Conservation (phyloP, 2,329 filamentous ascomycete genomes). For the Colletotrichum agaves region DNA sequence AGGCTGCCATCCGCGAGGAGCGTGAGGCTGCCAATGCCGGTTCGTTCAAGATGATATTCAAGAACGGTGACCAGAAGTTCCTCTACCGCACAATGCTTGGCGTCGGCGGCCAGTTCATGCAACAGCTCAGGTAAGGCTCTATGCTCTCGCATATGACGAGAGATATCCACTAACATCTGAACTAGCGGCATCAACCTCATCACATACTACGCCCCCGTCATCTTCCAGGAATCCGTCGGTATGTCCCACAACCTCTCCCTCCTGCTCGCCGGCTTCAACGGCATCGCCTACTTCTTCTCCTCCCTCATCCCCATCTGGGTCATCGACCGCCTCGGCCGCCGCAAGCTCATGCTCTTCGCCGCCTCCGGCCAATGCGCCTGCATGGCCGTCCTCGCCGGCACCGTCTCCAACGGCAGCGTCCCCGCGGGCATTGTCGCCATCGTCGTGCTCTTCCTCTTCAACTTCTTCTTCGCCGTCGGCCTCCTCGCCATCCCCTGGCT, state of each 20-base stretch:
- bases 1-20: constrained; percentile 53
- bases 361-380: constrained; percentile 50
- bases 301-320: constrained; percentile 48
- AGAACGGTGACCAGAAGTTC: constrained; percentile 55
- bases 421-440: constrained; percentile 54
- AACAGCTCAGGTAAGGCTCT: constrained; percentile 45
- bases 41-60: constrained; percentile 50
- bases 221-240: constrained; percentile 57
- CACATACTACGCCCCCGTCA: constrained; percentile 50
- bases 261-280: constrained; percentile 64
- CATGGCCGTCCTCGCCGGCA: constrained; percentile 59
- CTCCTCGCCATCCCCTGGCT: constrained; percentile 53
- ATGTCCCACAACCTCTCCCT: constrained; percentile 57
- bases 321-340: constrained; percentile 58
- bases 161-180: too few relatives aligned
- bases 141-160: too few relatives aligned
- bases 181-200: too few relatives aligned
- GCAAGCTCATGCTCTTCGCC: constrained; percentile 67
- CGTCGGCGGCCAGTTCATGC: constrained; percentile 58
- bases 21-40: constrained; percentile 48
- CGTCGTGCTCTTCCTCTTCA: constrained; percentile 56
- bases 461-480: constrained; percentile 55
- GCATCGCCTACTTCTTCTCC: constrained; percentile 49
- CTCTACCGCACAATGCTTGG: constrained; percentile 53
- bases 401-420: constrained; percentile 51